phyloP scores from a whole-genome alignment of 257 asterid genomes.

The Solanum pimpinellifolium region DNA sequence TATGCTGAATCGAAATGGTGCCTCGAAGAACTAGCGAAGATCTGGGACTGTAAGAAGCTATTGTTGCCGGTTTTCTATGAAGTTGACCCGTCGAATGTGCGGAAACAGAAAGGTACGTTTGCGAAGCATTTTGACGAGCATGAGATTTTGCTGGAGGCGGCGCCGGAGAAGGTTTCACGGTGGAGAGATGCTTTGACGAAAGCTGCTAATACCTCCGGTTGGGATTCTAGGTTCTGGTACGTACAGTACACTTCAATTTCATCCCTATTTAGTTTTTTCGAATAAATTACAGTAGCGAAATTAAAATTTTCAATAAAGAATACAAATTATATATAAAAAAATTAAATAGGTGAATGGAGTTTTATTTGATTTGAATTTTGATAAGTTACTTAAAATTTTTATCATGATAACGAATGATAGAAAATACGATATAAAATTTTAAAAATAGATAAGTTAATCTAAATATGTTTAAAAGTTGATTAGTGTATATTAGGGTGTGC shows the following conservation, averaged over 20 bases:
- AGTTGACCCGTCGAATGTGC: conserved; percentile 15
- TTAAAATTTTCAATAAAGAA: accelerated
- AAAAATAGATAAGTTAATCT: too few relatives aligned
- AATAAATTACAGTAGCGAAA: too few relatives aligned
- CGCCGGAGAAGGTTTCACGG: not conserved
- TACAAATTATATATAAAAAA: too few relatives aligned
- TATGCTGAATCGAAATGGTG: conserved; percentile 21
- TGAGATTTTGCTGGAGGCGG: not conserved
- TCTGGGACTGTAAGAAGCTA: not conserved
- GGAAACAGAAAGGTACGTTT: conserved; percentile 17
- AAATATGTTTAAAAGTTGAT: too few relatives aligned
- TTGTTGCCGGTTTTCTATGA: conserved; percentile 15
- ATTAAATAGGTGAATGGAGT: too few relatives aligned
- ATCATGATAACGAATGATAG: too few relatives aligned
- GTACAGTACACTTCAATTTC: not conserved
- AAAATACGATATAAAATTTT: too few relatives aligned
- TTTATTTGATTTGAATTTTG: too few relatives aligned
- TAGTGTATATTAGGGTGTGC: too few relatives aligned
- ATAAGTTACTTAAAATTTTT: too few relatives aligned
- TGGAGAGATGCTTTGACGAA: conserved; percentile 21
- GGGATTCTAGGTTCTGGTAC: conserved; percentile 10
- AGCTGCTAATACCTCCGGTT: conserved; percentile 17
- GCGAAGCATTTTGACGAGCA: not conserved
- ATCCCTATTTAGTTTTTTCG: not conserved
- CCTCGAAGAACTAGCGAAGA: conserved; percentile 14